Conservation (phyloP, 495 filamentous ascomycete genomes). For the Achaetomiella virescens region DNA sequence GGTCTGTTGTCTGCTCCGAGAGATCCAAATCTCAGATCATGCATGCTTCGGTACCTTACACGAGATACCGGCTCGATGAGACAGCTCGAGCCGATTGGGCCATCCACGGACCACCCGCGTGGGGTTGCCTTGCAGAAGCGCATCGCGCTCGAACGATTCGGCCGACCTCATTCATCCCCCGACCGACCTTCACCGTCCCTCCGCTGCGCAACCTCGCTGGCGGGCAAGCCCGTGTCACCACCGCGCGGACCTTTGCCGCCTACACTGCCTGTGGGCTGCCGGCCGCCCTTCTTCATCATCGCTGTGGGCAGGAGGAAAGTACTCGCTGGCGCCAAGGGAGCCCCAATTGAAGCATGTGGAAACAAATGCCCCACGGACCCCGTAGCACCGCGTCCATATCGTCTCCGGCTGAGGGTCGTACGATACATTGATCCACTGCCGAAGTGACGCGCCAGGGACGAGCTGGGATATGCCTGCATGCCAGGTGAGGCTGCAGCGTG, state of each 20-base stretch:
- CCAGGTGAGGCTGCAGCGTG: conserved; percentile 5
- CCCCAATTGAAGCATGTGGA: no score
- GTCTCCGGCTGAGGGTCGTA: conserved; percentile 3
- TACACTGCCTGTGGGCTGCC: no score
- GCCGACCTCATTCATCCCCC: neutral
- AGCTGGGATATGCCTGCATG: neutral
- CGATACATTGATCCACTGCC: conserved; percentile 12
- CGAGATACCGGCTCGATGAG: neutral
- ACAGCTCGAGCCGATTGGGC: neutral
- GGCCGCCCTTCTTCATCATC: no score
- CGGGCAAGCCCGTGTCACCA: neutral
- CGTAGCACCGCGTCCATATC: neutral
- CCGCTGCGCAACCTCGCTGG: neutral
- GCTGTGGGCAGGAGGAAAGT: neutral
- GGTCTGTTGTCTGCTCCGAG: no score
- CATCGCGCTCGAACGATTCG: neutral
- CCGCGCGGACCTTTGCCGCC: neutral
- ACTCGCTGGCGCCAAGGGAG: neutral
- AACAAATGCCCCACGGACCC: no score
- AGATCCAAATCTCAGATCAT: no score
- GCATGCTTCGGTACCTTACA: no score
- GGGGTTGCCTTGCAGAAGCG: neutral
- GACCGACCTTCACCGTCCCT: neutral
- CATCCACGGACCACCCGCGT: neutral
- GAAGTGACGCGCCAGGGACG: neutral